These are phyloP conservation scores for Leishmania amazonensis DNA, from an alignment of 208 protist species.

Conservation along the genomic window DNA sequence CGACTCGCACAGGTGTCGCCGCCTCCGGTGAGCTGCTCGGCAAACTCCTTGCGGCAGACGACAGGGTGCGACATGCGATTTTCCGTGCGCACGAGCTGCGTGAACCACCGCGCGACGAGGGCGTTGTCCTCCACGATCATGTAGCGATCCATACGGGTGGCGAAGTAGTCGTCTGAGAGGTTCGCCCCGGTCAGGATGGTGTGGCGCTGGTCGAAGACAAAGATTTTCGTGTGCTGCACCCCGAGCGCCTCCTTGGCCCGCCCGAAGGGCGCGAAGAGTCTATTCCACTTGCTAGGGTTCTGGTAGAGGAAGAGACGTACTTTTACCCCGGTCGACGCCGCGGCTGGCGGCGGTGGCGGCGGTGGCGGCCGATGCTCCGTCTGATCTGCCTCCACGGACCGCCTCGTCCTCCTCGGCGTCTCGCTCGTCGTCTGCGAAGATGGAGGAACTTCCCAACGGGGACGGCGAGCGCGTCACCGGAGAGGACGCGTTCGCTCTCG, in stretches of 20 bases:
- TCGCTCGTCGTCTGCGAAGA: not conserved
- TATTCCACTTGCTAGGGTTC: constrained; percentile 61
- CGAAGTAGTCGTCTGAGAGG: constrained; percentile 95
- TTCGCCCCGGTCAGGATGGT: constrained; percentile 94
- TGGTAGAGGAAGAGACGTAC: constrained; percentile 74
- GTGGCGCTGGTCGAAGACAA: constrained; percentile 88
- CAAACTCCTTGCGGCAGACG: constrained; percentile 37
- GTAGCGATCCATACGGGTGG: constrained; percentile 94
- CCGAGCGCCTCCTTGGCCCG: constrained; percentile 82
- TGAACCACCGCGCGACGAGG: constrained; percentile 71
- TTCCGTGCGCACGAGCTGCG: constrained; percentile 43
- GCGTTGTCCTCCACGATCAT: constrained; percentile 66
- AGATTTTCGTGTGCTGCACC: constrained; percentile 96
- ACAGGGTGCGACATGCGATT: constrained; percentile 54
- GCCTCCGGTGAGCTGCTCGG: not conserved
- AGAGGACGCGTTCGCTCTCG: constrained; percentile 1
- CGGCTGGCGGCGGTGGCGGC: not conserved
- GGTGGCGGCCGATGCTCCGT: not conserved
- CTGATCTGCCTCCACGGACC: not conserved
- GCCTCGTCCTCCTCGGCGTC: constrained; percentile 2
- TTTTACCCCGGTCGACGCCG: constrained; percentile 16
- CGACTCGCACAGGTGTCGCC: not conserved
- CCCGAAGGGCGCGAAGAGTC: constrained; percentile 56
- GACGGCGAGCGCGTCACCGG: not conserved
- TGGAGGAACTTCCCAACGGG: not conserved